Base-by-base conservation (phyloP, 805 yeast species). In the Wickerhamiella siamensis region DNA sequence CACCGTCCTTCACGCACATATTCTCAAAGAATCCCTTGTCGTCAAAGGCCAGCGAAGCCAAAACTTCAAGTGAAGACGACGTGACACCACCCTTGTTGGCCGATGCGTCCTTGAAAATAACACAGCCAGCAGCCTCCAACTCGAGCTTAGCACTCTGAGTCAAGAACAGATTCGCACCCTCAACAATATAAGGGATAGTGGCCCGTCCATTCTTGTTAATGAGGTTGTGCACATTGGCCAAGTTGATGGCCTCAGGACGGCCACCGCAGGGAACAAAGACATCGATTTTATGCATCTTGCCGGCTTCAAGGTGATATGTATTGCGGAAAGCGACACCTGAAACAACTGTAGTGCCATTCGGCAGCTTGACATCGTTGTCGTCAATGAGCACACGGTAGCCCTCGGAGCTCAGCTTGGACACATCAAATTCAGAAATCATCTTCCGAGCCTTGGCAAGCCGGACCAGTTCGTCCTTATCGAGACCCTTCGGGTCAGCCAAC, bases 81-180 rank as follows among this genome's bases (percentile, higher is more conserved):
- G 98, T 88, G 41, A 88, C 98, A 66, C 98, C 98, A 56, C 98
- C 98, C 65, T 88, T 88, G 66, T 88, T 88, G 36, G 96, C 86
- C 10, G 95, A 83, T 14, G 97, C 95, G 67, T 88, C 98, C 63
- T 91, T 91, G 66, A 83, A 83, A 41, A 91, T 70, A 41, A 86
- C 61, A 40, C 83, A 77, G 32, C 97, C 97, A 26, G 94, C 91
- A 35, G 71, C 66, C 64, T 91, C 98, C 43, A 88, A 69, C 38
- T 75, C 72, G 26, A 88, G 63, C 67, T 88, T 91, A 40, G 97
- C 96, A 32, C 84, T 74, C 66, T 91, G 97, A 2, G 97, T 84
- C 48, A 88, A 79, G 64, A 88, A 91, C 61, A 88, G 70, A 62
- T 88, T 91, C 43, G 98, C 98, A 59, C 98, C 98, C 66, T 88